Evolutionary conservation across 1,139 yeast species (phyloP).

Genomic region (Taiozyma sp.): DNA sequence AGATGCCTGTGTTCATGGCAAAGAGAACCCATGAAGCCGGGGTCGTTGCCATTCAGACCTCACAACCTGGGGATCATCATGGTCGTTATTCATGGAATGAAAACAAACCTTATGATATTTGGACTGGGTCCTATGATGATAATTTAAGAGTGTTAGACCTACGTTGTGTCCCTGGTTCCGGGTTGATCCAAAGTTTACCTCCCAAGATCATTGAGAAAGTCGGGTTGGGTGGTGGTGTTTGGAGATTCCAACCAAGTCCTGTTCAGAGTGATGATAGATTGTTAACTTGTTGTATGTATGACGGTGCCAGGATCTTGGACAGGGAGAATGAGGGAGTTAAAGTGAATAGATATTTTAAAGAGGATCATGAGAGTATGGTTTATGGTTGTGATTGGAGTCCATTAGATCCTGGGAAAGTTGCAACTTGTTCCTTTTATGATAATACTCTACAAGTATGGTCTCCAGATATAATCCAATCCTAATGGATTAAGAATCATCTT

Average conservation of each 20-base stretch:
- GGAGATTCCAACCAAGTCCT: conserved; percentile 77
- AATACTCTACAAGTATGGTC: conserved; percentile 72
- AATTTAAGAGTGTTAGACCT: conserved; percentile 63
- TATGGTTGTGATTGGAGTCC: conserved; percentile 89
- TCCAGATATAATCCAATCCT: conserved; percentile 16
- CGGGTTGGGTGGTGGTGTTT: conserved; percentile 88
- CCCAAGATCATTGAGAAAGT: conserved; percentile 40
- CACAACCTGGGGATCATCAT: conserved; percentile 28
- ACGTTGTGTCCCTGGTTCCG: conserved; percentile 43
- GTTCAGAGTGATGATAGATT: conserved; percentile 35
- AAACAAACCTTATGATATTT: conserved; percentile 43
- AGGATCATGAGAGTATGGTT: conserved; percentile 85
- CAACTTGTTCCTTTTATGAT: conserved; percentile 91
- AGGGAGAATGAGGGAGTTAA: background rate
- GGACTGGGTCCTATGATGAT: conserved; percentile 96
- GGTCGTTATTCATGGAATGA: conserved; percentile 33
- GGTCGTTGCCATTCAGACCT: conserved; percentile 66
- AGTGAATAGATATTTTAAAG: conserved; percentile 43
- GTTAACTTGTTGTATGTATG: conserved; percentile 89
- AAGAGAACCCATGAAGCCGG: conserved; percentile 78
- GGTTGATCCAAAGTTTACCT: conserved; percentile 39
- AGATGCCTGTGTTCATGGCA: conserved; percentile 46
- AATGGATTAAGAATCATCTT: too few species aligned
- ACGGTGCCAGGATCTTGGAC: conserved; percentile 69
- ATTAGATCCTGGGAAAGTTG: conserved; percentile 39